A percentile compares a stretch with the other conserved stretches of the same genome.
Conservation (phyloP, 768 basidiomycete genomes). For the Cubamyces sp. region DNA sequence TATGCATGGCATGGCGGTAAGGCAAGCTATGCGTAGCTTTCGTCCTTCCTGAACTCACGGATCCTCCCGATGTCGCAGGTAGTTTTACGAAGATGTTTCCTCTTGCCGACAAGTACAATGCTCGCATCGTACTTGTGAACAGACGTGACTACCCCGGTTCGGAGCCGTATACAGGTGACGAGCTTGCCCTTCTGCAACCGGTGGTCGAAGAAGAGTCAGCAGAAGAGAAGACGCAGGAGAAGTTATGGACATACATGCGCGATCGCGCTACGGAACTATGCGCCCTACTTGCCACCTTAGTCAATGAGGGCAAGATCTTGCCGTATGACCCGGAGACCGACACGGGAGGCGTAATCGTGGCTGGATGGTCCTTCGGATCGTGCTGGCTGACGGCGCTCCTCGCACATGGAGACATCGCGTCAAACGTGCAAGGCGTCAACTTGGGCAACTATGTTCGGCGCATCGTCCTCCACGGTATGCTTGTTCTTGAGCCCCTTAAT, state of each 20-base stretch:
- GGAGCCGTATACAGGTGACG: slow-evolving; percentile 16
- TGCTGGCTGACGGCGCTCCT: slow-evolving; percentile 13
- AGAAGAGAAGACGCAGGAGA: slow-evolving; percentile 25
- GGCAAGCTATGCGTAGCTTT: neutral
- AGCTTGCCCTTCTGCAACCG: slow-evolving; percentile 16
- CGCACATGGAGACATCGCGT: slow-evolving; percentile 2
- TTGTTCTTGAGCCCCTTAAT: neutral
- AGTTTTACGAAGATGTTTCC: slow-evolving; percentile 12
- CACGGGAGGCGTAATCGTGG: slow-evolving; percentile 12
- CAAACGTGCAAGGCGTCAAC: neutral
- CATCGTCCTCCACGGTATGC: slow-evolving; percentile 10
- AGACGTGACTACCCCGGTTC: slow-evolving; percentile 30
- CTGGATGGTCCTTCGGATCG: slow-evolving; percentile 19
- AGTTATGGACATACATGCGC: slow-evolving; percentile 26
- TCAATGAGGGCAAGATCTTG: slow-evolving; percentile 35
- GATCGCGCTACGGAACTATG: slow-evolving; percentile 39
- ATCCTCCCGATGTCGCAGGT: neutral
- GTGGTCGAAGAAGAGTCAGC: neutral
- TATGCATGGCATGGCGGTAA: slow-evolving; percentile 18
- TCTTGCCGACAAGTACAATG: slow-evolving; percentile 15
- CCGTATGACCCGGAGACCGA: neutral
- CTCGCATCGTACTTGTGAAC: slow-evolving; percentile 27
- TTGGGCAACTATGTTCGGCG: slow-evolving; percentile 7
- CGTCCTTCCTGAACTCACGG: neutral
- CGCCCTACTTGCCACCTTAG: slow-evolving; percentile 38